Evolutionary conservation across 1,139 yeast genomes (phyloP).

Genomic region (Saccharomyces hybrid): DNA sequence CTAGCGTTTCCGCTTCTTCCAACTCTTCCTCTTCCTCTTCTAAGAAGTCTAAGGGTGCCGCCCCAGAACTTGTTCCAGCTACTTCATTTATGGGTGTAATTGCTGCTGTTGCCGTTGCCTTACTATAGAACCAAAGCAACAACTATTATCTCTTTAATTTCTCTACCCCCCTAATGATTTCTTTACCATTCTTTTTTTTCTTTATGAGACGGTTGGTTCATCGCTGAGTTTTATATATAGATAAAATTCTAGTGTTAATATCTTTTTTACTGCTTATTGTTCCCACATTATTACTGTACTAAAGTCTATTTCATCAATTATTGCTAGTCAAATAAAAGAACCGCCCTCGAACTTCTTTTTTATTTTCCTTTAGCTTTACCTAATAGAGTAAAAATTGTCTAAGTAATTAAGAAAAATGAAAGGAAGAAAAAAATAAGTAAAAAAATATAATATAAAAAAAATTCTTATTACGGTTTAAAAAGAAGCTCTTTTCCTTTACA

Average conservation of each 20-base stretch:
- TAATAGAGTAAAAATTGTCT: neutral
- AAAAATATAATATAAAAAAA: neutral
- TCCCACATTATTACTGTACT: neutral
- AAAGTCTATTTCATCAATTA: neutral
- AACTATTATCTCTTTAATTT: neutral
- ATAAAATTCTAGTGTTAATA: neutral
- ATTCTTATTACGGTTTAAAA: neutral
- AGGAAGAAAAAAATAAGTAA: neutral
- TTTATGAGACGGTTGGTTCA: neutral
- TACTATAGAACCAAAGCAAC: constrained; percentile 39
- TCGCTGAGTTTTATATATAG: neutral
- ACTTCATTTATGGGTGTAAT: constrained; percentile 46
- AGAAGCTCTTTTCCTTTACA: neutral
- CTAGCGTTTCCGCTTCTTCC: constrained; percentile 22
- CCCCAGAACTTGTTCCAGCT: constrained; percentile 37
- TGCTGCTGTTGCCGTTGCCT: constrained; percentile 55
- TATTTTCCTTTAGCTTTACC: neutral
- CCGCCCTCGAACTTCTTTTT: neutral
- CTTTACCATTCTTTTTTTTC: neutral
- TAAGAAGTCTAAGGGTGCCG: constrained; percentile 25
- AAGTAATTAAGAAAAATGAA: neutral
- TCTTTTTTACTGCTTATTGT: neutral
- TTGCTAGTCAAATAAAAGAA: neutral
- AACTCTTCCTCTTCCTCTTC: constrained; percentile 14
- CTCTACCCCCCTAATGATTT: neutral